Conservation (phyloP, 306 rosid genomes). For the Pyrus communis region DNA sequence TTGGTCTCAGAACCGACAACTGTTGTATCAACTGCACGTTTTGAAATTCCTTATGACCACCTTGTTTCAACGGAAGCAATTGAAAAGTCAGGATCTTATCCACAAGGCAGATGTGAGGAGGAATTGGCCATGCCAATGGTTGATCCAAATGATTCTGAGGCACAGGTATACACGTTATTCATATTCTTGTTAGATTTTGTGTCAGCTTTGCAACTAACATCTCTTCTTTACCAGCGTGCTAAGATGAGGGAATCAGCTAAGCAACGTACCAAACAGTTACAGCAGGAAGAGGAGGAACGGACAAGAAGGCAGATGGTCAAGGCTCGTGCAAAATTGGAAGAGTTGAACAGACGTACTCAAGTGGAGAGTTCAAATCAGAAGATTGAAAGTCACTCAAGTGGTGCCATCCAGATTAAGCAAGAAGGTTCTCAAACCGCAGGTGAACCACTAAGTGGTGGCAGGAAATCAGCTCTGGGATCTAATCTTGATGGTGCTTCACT, state of each 20-base stretch:
- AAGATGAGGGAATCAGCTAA: slow-evolving; percentile 66
- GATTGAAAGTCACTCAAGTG: slow-evolving; percentile 32
- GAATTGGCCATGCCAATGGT: slow-evolving; percentile 34
- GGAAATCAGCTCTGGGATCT: slow-evolving; percentile 25
- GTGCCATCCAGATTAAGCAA: slow-evolving; percentile 39
- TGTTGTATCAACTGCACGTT: slow-evolving; percentile 24
- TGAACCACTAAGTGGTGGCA: slow-evolving; percentile 19
- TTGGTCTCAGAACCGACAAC: slow-evolving; percentile 33
- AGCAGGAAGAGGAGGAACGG: slow-evolving; percentile 88
- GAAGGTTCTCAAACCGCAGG: slow-evolving; percentile 37
- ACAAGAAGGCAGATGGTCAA: slow-evolving; percentile 64
- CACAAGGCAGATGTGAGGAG: slow-evolving; percentile 42
- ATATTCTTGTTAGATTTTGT: slow-evolving; percentile 12
- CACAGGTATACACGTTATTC: slow-evolving; percentile 52
- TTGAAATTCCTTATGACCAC: slow-evolving; percentile 42
- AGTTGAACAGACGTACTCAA: slow-evolving; percentile 53
- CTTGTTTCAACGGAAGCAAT: slow-evolving; percentile 29
- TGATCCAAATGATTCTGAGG: slow-evolving; percentile 47
- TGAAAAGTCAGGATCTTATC: slow-evolving; percentile 34
- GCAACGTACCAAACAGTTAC: slow-evolving; percentile 72
- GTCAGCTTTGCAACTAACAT: slow-evolving; percentile 14
- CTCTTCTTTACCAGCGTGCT: slow-evolving; percentile 44
- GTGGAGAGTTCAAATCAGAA: slow-evolving; percentile 39
- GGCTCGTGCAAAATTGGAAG: slow-evolving; percentile 79
- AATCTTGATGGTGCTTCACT: slow-evolving; percentile 27